These are phyloP conservation scores for Phytopythium vexans DNA, from an alignment of 352 stramenopile genomes.

Conservation along the genomic window DNA sequence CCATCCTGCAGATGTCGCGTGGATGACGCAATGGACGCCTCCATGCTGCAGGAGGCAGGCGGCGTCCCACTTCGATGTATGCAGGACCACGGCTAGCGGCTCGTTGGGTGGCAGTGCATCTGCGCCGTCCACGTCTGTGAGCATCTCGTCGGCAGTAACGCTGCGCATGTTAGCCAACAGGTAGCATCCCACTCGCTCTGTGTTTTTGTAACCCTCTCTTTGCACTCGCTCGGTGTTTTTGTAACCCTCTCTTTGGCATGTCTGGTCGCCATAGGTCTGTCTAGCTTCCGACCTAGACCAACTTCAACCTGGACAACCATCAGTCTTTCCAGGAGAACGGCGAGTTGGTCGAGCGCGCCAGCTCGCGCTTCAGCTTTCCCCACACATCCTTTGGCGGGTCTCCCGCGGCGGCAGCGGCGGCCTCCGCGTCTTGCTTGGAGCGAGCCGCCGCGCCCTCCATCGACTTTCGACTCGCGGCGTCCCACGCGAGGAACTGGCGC, in stretches of 20 bases:
- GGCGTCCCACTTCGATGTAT: too few relatives aligned
- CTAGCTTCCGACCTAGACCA: neutral
- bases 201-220: neutral
- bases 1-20: too few relatives aligned
- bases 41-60: too few relatives aligned
- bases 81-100: too few relatives aligned
- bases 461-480: constrained; percentile 18
- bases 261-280: neutral
- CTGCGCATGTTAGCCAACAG: too few relatives aligned
- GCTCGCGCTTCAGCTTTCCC: constrained; percentile 13
- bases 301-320: neutral
- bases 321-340: neutral
- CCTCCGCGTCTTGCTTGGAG: constrained; percentile 4
- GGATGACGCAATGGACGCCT: too few relatives aligned
- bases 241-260: neutral
- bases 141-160: too few relatives aligned
- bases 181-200: too few relatives aligned
- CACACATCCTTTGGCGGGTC: constrained; percentile 15
- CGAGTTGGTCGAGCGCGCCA: constrained; percentile 26
- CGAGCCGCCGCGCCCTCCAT: constrained; percentile 21
- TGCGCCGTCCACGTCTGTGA: too few relatives aligned
- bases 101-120: too few relatives aligned
- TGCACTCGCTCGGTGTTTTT: neutral
- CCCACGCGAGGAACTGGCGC: constrained; percentile 31
- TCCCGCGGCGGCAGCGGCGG: constrained; percentile 5